Percentiles rank a stretch among this genome's conserved stretches.
Conservation (phyloP, 2,329 filamentous ascomycete genomes). For the Ambrosiella beaveri region DNA sequence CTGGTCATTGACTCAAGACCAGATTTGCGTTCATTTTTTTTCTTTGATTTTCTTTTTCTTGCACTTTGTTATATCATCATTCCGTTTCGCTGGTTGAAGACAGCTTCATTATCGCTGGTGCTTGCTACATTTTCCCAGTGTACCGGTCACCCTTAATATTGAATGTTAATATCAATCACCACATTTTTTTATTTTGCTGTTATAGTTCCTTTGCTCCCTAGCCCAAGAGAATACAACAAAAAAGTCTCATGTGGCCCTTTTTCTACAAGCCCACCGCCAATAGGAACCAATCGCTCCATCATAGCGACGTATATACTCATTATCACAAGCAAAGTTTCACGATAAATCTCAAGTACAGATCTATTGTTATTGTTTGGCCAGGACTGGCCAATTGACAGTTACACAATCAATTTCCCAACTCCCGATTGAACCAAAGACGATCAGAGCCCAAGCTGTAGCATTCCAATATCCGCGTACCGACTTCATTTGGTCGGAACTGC, state of each 20-base stretch:
- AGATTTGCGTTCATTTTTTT: background rate
- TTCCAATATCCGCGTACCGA: background rate
- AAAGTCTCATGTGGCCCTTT: no score
- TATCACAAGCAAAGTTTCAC: no score
- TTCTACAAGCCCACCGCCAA: no score
- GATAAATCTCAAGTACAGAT: no score
- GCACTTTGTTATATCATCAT: background rate
- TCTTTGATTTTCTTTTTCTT: background rate
- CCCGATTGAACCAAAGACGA: background rate
- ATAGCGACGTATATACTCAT: no score
- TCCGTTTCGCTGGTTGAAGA: background rate
- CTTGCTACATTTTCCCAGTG: background rate
- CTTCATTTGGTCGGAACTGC: no score
- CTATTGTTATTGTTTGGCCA: no score
- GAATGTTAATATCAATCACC: background rate
- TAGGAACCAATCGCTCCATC: no score
- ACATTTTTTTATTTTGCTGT: background rate
- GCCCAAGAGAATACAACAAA: no score
- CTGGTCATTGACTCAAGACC: background rate
- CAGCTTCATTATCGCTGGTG: background rate
- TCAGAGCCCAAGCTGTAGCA: background rate
- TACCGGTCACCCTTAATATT: background rate
- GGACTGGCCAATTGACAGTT: no score
- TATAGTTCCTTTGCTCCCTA: background rate
- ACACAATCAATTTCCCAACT: no score